These are phyloP conservation scores for Retiboletus flavoniger DNA, from an alignment of 1,284 basidiomycete species.

Conservation along the genomic window DNA sequence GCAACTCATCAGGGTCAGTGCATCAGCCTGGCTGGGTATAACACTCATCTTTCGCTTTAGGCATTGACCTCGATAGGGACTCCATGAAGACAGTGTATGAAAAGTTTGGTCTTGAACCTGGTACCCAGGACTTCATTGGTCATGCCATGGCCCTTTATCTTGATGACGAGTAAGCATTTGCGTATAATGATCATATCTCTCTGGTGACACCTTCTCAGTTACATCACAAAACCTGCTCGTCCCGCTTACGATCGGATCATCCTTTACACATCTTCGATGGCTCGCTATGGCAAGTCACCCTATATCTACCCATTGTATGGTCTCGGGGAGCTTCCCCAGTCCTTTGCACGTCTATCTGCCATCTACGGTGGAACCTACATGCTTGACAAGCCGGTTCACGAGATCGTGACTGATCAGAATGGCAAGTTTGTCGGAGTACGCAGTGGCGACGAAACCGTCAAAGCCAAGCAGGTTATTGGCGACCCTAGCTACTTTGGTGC, in stretches of 20 bases:
- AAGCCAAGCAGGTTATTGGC: constrained; percentile 97
- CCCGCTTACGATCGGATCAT: constrained; percentile 94
- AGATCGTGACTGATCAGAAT: constrained; percentile 82
- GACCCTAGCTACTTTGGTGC: constrained; percentile 97
- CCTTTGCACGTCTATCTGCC: constrained; percentile 96
- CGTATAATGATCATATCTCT: not conserved
- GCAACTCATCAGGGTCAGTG: constrained; percentile 88
- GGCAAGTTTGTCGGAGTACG: constrained; percentile 95
- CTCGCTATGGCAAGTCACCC: constrained; percentile 98
- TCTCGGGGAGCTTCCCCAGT: constrained; percentile 97
- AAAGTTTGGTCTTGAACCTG: constrained; percentile 96
- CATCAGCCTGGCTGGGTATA: not conserved
- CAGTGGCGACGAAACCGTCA: constrained; percentile 89
- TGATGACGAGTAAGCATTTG: constrained; percentile 84
- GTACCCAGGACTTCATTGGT: constrained; percentile 98
- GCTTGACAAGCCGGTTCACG: constrained; percentile 95
- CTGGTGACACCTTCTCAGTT: constrained; percentile 50
- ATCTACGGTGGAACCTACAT: constrained; percentile 99
- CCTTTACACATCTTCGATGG: constrained; percentile 98
- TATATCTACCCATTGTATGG: constrained; percentile 99
- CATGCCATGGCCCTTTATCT: constrained; percentile 99
- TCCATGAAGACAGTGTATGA: constrained; percentile 93
- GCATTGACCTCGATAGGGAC: constrained; percentile 82
- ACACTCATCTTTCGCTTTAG: constrained; percentile 40
- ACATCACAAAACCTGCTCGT: constrained; percentile 90